A percentile compares a stretch with the other conserved stretches of the same genome.
Evolutionary conservation across 2,329 filamentous ascomycete genomes (phyloP).

Genomic region (Acrocalymma vagum): DNA sequence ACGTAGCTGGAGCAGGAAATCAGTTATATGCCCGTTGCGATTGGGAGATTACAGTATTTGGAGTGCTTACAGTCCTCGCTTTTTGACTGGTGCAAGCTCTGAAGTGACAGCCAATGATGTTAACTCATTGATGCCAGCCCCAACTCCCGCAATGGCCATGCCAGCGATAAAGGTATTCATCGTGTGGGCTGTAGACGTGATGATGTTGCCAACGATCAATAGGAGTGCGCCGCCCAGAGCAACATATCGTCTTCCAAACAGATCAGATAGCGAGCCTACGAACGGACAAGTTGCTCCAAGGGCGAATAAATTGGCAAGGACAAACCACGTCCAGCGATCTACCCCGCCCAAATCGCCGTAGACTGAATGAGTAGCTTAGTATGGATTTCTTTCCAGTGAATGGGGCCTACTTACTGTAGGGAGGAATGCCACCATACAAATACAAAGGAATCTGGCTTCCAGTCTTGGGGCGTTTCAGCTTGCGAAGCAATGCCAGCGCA

Average conservation of each 20-base stretch:
- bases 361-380: no score
- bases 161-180: conserved; percentile 38
- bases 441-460: conserved; percentile 67
- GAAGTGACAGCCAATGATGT: conserved; percentile 73
- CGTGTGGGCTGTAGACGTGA: conserved; percentile 32
- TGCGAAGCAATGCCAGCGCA: conserved; percentile 1
- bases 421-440: conserved; percentile 34
- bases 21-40: no score
- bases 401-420: no score
- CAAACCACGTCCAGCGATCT: conserved; percentile 66
- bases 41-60: no score
- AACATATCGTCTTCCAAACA: conserved; percentile 40
- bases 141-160: conserved; percentile 65
- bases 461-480: conserved; percentile 57
- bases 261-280: conserved; percentile 59
- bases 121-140: conserved; percentile 73
- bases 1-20: no score
- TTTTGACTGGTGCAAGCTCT: conserved; percentile 71
- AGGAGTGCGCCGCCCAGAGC: conserved; percentile 36
- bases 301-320: conserved; percentile 61
- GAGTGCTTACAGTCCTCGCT: no score
- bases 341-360: conserved; percentile 68
- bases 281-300: conserved; percentile 67
- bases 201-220: conserved; percentile 45
- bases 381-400: no score